These are phyloP conservation scores for Fraxinus excelsior DNA, from an alignment of 257 asterid genomes.

Conservation along the genomic window DNA sequence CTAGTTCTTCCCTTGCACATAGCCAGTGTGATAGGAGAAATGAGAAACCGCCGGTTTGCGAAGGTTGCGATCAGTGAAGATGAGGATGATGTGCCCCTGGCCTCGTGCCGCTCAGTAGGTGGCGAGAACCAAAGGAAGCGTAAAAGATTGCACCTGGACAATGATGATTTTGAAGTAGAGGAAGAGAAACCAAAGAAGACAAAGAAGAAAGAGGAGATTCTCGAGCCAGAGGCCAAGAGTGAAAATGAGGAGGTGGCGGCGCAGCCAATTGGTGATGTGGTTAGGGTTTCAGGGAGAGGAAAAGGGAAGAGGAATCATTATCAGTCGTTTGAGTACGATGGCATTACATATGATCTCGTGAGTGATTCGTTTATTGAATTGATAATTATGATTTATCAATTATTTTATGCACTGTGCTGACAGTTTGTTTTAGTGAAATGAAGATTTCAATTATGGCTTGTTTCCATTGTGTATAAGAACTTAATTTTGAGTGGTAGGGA, in stretches of 20 bases:
- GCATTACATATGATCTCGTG: slow-evolving; percentile 46
- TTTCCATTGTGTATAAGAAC: not conserved
- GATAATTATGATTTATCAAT: not conserved
- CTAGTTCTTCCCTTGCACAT: not conserved
- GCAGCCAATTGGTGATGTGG: slow-evolving; percentile 43
- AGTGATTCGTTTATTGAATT: slow-evolving; percentile 9
- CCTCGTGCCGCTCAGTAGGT: slow-evolving; percentile 7
- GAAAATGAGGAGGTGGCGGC: slow-evolving; percentile 30
- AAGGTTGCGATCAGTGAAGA: not conserved
- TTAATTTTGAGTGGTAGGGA: not conserved
- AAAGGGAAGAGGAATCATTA: slow-evolving; percentile 36
- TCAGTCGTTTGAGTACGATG: slow-evolving; percentile 43
- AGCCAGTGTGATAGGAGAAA: not conserved
- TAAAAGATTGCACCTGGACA: slow-evolving; percentile 25
- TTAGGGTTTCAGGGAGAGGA: slow-evolving; percentile 51
- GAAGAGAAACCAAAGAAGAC: not conserved
- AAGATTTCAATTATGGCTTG: not conserved
- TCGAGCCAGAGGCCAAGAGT: not conserved
- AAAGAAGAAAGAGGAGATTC: not conserved
- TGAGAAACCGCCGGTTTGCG: not conserved
- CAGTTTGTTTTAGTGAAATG: not conserved
- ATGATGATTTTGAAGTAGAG: not conserved
- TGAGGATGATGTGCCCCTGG: not conserved
- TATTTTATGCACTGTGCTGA: not conserved
- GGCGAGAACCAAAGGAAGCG: slow-evolving; percentile 26